Base-by-base conservation (phyloP, 106 monocot species). In the Dendrobium catenatum region DNA sequence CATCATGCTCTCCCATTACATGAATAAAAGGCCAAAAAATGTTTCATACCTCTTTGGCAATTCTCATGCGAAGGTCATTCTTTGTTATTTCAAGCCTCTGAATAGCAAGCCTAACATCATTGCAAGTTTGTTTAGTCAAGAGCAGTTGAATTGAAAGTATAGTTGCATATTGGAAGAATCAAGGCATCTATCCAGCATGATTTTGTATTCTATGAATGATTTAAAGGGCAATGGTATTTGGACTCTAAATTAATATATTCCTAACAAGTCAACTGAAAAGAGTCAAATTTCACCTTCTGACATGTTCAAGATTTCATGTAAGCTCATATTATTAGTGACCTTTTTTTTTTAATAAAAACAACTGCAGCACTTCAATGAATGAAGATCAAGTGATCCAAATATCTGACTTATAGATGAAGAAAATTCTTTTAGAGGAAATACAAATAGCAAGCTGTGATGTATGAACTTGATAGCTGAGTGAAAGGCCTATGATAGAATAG, bases 51-150 rank as follows among this genome's bases (percentile, higher is more conserved):
- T 99, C 98, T 85, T 99, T 99, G 22, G 95, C 95, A 80, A 99
- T 99, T 82, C 98, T 81, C 42, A 84, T 88, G 55, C 81, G 86
- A 4, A 99, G 91, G 73, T 99, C 98, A 81, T 95, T 99, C 87
- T 99, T 99, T 72, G 98, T 87, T 9, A 89, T 91, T 84, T 99
- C 98, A 68, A 99, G 95, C 83, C 98, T 99, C 82, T 93, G 98
- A 81, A 99, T 99, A 80, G 93, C 95, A 91, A 95, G 95, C 87
- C 98, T 99, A 81, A 80, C 13, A 84, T 22, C 48, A 77, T 72
- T 46, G 8, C 42, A 74, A 43, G 43, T n/a, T 42, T 43, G 40
- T n/a, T 74, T 74, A 74, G 74, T n/a, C 20, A n/a, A 44, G 0
- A 37, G 20, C 5, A 44, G 13, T 44, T 29, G 18, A 74, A 74